phyloP scores from a whole-genome alignment of 768 basidiomycete genomes.

The Calocybe gangraenosa region DNA sequence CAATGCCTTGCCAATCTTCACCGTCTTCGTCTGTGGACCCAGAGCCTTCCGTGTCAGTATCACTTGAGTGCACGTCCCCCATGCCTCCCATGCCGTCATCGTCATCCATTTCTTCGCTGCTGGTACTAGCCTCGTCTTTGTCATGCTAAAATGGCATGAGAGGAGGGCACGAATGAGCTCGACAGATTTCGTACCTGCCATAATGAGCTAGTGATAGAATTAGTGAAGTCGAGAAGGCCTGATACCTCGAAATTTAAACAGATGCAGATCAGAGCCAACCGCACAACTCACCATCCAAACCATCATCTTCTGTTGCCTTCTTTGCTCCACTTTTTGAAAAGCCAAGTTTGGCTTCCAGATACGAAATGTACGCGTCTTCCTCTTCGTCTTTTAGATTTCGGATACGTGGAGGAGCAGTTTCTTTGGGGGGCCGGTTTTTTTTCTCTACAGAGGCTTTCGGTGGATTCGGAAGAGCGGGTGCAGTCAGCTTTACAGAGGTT shows the following conservation, averaged over 20 bases:
- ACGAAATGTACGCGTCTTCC: conserved; percentile 84
- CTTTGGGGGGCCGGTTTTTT: conserved; percentile 27
- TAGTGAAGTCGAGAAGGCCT: conserved; percentile 56
- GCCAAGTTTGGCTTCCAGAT: conserved; percentile 77
- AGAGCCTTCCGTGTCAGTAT: neutral
- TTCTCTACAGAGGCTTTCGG: conserved; percentile 10
- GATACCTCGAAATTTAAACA: too few species aligned
- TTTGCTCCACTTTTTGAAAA: conserved; percentile 41
- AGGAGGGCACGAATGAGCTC: neutral
- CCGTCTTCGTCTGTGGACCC: conserved; percentile 10
- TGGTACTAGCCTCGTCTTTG: neutral
- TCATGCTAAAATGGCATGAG: conserved; percentile 3
- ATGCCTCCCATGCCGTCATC: neutral
- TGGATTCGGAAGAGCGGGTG: neutral
- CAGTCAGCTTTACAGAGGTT: conserved; percentile 1
- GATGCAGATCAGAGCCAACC: too few species aligned
- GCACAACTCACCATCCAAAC: conserved; percentile 81
- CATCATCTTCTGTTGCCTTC: conserved; percentile 57
- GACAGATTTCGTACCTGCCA: conserved; percentile 11
- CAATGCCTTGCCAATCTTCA: conserved; percentile 38
- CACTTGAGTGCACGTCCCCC: neutral
- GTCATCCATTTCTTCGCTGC: conserved; percentile 8
- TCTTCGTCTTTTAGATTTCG: conserved; percentile 42
- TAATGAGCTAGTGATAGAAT: conserved; percentile 26
- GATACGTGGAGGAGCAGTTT: conserved; percentile 19